Percentiles rank a stretch among this genome's conserved stretches.
phyloP scores from a whole-genome alignment of 176 grass and related monocot species.

The Luzula sylvatica region DNA sequence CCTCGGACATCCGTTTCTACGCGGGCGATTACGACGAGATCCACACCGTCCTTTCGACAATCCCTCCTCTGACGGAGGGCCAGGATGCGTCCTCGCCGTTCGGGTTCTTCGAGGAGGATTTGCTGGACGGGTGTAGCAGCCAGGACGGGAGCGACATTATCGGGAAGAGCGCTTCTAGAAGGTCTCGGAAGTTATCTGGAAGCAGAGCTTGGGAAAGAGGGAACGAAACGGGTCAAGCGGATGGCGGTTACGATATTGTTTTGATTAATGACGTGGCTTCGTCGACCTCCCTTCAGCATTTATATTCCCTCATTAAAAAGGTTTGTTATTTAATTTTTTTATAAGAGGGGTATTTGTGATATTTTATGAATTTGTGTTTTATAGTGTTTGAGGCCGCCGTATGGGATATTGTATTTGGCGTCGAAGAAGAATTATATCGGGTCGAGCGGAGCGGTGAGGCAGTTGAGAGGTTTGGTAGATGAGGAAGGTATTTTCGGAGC shows the following conservation, averaged over 20 bases:
- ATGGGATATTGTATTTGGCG: slow-evolving; percentile 59
- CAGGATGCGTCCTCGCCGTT: slow-evolving; percentile 36
- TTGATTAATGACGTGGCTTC: slow-evolving; percentile 59
- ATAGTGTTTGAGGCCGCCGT: slow-evolving; percentile 65
- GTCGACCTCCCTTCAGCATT: slow-evolving; percentile 38
- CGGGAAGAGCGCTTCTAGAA: slow-evolving; percentile 23
- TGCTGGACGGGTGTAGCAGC: slow-evolving; percentile 46
- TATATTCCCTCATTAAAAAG: slow-evolving; percentile 58
- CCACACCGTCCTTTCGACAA: slow-evolving; percentile 45
- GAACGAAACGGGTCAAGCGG: slow-evolving; percentile 33
- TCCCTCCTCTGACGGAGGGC: slow-evolving; percentile 28
- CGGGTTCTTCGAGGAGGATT: slow-evolving; percentile 59
- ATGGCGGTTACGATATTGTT: slow-evolving; percentile 73
- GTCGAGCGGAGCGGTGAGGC: slow-evolving; percentile 39
- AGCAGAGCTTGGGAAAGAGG: slow-evolving; percentile 78
- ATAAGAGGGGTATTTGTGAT: neutral
- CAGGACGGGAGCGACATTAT: slow-evolving; percentile 47
- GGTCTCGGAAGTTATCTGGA: slow-evolving; percentile 60
- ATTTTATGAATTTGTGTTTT: slow-evolving; percentile 27
- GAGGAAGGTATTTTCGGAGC: slow-evolving; percentile 53
- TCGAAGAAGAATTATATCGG: slow-evolving; percentile 55
- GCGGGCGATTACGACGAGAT: slow-evolving; percentile 71
- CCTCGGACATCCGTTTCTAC: slow-evolving; percentile 59
- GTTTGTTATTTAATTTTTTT: slow-evolving; percentile 24
- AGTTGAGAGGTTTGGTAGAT: slow-evolving; percentile 50